Evolutionary conservation across 805 yeast species (phyloP).

Genomic region (Sugiyamaella floridensis): DNA sequence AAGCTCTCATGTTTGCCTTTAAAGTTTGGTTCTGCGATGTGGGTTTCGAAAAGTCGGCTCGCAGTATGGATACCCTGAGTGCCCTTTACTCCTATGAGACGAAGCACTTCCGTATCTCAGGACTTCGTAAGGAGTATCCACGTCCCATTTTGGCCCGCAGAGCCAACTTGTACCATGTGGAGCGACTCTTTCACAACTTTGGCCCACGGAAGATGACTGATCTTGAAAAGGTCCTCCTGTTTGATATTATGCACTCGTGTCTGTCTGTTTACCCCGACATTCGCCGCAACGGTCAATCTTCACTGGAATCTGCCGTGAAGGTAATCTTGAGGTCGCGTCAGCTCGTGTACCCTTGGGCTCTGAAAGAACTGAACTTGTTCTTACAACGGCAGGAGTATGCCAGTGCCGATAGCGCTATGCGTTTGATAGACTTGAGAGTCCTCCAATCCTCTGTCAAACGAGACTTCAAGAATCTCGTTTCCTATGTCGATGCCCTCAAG

Average conservation of each 20-base stretch:
- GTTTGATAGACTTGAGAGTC: constrained; percentile 49
- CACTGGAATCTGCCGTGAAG: constrained; percentile 61
- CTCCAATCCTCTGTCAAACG: constrained; percentile 51
- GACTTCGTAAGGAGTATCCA: constrained; percentile 63
- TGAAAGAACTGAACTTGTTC: constrained; percentile 45
- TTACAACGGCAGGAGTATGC: constrained; percentile 44
- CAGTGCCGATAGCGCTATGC: constrained; percentile 57
- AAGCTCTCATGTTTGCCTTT: constrained; percentile 53
- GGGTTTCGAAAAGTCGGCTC: constrained; percentile 62
- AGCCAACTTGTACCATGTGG: constrained; percentile 64
- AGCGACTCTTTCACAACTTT: constrained; percentile 63
- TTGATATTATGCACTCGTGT: constrained; percentile 57
- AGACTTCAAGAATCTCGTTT: constrained; percentile 48
- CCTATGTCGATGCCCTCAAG: constrained; percentile 44
- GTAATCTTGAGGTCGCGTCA: constrained; percentile 62
- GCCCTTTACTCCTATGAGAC: constrained; percentile 51
- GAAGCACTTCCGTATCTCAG: constrained; percentile 55
- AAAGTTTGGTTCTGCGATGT: constrained; percentile 77
- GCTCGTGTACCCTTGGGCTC: constrained; percentile 43
- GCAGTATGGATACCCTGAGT: constrained; percentile 45
- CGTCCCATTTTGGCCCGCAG: constrained; percentile 72
- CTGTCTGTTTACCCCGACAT: constrained; percentile 66
- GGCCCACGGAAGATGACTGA: constrained; percentile 66
- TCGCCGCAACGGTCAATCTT: constrained; percentile 61
- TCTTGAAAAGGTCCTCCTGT: constrained; percentile 54